These are phyloP conservation scores for Phytophthora colocasiae DNA, from an alignment of 352 stramenopile genomes.

Conservation along the genomic window DNA sequence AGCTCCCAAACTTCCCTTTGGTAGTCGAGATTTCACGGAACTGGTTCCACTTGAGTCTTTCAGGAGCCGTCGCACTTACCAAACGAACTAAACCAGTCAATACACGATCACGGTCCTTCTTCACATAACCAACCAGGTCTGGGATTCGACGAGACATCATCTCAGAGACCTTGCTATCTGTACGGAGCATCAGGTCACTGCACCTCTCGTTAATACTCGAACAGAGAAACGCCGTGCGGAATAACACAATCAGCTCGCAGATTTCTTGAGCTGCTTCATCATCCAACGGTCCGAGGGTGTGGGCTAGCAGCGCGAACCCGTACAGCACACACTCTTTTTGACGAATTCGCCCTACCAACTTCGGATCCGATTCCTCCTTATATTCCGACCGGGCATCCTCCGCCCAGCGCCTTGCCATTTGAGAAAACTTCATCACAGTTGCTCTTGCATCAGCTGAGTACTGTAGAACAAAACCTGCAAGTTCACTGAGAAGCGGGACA, in stretches of 20 bases:
- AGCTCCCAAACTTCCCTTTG: constrained; percentile 27
- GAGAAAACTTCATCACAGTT: constrained; percentile 30
- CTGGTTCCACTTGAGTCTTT: constrained; percentile 31
- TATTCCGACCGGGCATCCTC: constrained; percentile 18
- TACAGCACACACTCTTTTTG: constrained; percentile 55
- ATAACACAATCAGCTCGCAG: constrained; percentile 56
- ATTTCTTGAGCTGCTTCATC: constrained; percentile 30
- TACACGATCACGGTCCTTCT: not conserved
- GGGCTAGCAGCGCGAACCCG: constrained; percentile 47
- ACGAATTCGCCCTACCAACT: constrained; percentile 14
- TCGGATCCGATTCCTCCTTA: constrained; percentile 4
- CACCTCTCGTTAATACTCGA: constrained; percentile 31
- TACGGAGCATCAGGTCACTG: constrained; percentile 21
- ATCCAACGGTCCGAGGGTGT: constrained; percentile 26
- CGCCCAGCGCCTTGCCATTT: constrained; percentile 42
- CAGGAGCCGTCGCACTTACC: constrained; percentile 28
- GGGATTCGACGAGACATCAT: constrained; percentile 44
- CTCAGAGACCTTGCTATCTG: constrained; percentile 37
- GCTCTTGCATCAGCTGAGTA: constrained; percentile 18
- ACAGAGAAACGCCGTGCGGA: constrained; percentile 44
- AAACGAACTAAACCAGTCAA: constrained; percentile 39
- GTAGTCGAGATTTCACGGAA: constrained; percentile 5
- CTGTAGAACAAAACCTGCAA: constrained; percentile 42
- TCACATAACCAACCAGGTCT: constrained; percentile 21
- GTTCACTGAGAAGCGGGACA: constrained; percentile 47